Base-by-base conservation (phyloP, 108 stramenopile genomes). In the Parietichytrium sp. region DNA sequence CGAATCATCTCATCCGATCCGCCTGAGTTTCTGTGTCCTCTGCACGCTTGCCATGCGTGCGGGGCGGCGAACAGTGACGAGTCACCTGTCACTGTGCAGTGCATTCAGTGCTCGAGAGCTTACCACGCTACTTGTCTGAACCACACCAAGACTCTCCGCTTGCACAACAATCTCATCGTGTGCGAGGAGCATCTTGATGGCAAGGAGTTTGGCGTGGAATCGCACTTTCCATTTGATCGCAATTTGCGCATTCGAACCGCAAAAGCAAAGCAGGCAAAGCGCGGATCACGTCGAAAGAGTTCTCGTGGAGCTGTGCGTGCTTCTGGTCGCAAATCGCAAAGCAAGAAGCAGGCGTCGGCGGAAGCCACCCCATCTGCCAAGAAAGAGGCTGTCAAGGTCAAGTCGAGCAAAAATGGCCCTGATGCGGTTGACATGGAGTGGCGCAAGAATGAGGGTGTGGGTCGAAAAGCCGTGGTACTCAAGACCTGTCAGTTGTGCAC, bases 401-500 rank as follows among this genome's bases (percentile, higher is more conserved):
- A 72, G 61, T n/a, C 20, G 13, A 33, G 61, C 1, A 33, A 42
- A 16, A 42, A 72, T 25, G 61, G 61, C 15, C 61, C 61, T 20
- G 61, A 72, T 42, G 38, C 25, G 20, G 42, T 38, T 47, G 61
- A 72, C 61, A 6, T 18, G 61, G 61, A 7, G 10, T 72, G 61
- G 61, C 61, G 61, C 61, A 27, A 72, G 6, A 33, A 72, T 29
- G 0, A 33, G 61, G 42, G 61, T 25, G n/a, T n/a, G n/a, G n/a
- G n/a, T n/a, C n/a, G n/a, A n/a, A n/a, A n/a, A n/a, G 45, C 36
- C 38, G 38, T 42, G 8, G 6, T 72, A 6, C 10, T 72, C 61
- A 72, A 72, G 61, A 72, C 61, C n/a, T 72, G 61, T 25, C 38
- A 33, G 10, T 42, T 72, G 61, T 72, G 61, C 20, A 72, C 45